phyloP scores from a whole-genome alignment of 2,329 filamentous ascomycete species.

The Colletotrichum tropicale region DNA sequence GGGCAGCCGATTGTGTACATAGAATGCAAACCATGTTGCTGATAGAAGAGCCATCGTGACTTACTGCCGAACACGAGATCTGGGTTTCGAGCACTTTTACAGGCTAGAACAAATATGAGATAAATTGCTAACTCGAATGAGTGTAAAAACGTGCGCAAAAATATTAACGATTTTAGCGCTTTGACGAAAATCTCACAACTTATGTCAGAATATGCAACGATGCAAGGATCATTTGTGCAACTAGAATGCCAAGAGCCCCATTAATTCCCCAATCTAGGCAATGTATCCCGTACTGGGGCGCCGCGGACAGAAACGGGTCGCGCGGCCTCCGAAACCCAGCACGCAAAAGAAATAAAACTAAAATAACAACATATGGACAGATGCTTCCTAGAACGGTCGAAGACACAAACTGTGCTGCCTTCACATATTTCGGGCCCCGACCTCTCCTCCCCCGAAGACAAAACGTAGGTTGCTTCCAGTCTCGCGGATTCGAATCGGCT shows the following conservation, averaged over 20 bases:
- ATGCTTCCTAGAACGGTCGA: background rate
- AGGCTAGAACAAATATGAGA: background rate
- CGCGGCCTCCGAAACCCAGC: slow-evolving; percentile 1
- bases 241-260: background rate
- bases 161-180: background rate
- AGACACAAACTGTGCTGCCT: background rate
- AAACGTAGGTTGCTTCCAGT: background rate
- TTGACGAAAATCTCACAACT: background rate
- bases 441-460: background rate
- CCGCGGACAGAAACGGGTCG: background rate
- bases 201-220: background rate
- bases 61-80: background rate
- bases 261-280: background rate
- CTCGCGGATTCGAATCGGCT: background rate
- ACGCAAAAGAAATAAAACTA: slow-evolving; percentile 4
- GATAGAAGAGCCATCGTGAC: background rate
- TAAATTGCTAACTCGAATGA: background rate
- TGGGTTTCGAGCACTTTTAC: background rate
- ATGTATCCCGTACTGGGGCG: background rate
- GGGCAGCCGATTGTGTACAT: background rate
- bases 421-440: slow-evolving; percentile 15
- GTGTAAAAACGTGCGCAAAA: background rate
- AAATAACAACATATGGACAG: background rate
- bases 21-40: background rate
- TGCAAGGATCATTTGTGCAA: background rate